These are phyloP conservation scores for Lipomyces oligophaga DNA, from an alignment of 805 yeast species.

Conservation along the genomic window DNA sequence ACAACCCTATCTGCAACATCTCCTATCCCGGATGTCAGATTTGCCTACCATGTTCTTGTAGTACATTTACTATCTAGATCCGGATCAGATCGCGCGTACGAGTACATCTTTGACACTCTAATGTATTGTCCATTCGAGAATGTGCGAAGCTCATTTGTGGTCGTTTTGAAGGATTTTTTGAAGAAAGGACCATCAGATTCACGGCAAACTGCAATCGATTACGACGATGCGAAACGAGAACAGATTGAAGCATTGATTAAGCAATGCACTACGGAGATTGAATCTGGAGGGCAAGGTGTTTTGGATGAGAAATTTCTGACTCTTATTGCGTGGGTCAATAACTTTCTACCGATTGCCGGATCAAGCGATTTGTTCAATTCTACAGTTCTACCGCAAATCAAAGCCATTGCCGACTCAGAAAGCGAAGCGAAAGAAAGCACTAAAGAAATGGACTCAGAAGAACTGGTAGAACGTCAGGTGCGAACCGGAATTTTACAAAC, in stretches of 20 bases:
- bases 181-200: background rate
- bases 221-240: constrained; percentile 11
- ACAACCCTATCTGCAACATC: constrained; percentile 40
- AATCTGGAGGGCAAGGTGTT: constrained; percentile 2
- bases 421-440: background rate
- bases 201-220: background rate
- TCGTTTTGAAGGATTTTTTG: constrained; percentile 62
- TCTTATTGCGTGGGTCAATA: constrained; percentile 24
- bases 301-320: constrained; percentile 19
- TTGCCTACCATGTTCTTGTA: constrained; percentile 55
- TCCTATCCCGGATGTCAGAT: constrained; percentile 41
- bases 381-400: constrained; percentile 5
- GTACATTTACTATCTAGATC: constrained; percentile 58
- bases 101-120: constrained; percentile 61
- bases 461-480: constrained; percentile 17
- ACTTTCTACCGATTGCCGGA: constrained; percentile 19
- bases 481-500: constrained; percentile 12
- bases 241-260: constrained; percentile 18
- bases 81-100: constrained; percentile 55
- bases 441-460: constrained; percentile 12
- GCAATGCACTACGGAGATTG: constrained; percentile 13
- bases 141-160: constrained; percentile 56
- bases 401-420: constrained; percentile 7
- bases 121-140: constrained; percentile 61
- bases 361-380: constrained; percentile 10